A percentile compares a stretch with the other conserved stretches of the same genome.
phyloP scores from a whole-genome alignment of 495 filamentous ascomycete genomes.

The Parathielavia appendiculata region DNA sequence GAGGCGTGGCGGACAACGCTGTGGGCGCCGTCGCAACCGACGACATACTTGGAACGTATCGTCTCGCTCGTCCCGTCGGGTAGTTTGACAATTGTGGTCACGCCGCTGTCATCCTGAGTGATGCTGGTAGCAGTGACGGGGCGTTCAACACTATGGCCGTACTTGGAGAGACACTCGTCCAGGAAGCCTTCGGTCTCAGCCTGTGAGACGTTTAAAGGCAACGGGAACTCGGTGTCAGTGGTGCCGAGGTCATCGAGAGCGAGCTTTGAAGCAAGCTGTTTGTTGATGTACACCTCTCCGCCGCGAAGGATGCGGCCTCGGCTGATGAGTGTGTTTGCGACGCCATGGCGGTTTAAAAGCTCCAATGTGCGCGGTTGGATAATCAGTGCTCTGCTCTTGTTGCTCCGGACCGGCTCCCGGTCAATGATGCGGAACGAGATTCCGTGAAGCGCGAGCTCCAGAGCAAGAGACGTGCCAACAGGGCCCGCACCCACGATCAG shows the following conservation, averaged over 20 bases:
- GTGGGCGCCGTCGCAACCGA: constrained; percentile 46
- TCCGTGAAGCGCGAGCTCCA: constrained; percentile 34
- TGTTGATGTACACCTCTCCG: constrained; percentile 32
- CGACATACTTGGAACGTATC: constrained; percentile 37
- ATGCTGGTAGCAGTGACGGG: constrained; percentile 33
- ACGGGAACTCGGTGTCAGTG: constrained; percentile 34
- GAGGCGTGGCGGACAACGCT: constrained; percentile 39
- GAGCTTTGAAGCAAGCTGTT: constrained; percentile 22
- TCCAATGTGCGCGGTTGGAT: constrained; percentile 44
- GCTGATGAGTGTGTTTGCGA: constrained; percentile 28
- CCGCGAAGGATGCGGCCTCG: constrained; percentile 29
- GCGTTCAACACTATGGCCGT: constrained; percentile 35
- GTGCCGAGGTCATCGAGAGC: constrained; percentile 28
- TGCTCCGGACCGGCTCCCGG: constrained; percentile 31
- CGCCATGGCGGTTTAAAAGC: constrained; percentile 42
- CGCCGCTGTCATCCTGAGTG: constrained; percentile 33
- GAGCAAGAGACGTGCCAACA: constrained; percentile 30
- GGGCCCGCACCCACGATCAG: constrained; percentile 37
- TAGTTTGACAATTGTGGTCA: constrained; percentile 27
- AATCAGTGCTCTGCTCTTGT: constrained; percentile 41
- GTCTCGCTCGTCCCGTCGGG: constrained; percentile 22
- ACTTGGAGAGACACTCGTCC: constrained; percentile 32
- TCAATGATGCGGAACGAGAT: constrained; percentile 43
- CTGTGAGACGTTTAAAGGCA: constrained; percentile 40
- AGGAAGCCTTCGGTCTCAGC: constrained; percentile 39